Base-by-base conservation (phyloP, 371 early-diverging fungal species). In the Umbelopsis sp. region DNA sequence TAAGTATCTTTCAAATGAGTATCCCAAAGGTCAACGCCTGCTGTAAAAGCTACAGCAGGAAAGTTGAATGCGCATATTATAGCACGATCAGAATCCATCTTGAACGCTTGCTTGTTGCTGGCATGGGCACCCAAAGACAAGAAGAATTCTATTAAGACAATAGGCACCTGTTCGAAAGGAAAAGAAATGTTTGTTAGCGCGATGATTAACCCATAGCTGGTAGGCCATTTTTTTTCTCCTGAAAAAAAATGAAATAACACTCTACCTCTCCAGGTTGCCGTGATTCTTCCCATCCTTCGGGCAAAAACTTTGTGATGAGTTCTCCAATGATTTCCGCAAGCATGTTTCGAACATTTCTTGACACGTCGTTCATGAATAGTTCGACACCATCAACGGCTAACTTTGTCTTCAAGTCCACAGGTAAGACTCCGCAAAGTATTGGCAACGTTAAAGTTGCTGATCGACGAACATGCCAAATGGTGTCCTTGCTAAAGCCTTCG, bases 391-490 rank as follows among this genome's bases (percentile, higher is more conserved):
- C 75, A 9, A 80, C 79, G 0, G 76, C 79, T 32, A 69, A 72
- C 38, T 53, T 65, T 0, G 69, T 63, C 37, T 74, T 79, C 64
- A 76, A 67, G 6, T 83, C 84, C 0, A 68, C 41, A 0, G 82
- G 80, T 18, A 86, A 63, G 6, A 78, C 75, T 8, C 67, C 72
- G 45, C 81, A 76, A 25, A 86, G 69, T n/a, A 76, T 67, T 0
- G 86, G 81, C n/a, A 86, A 70, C 6, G 81, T 71, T 25, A 80
- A 72, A 18, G 80, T 78, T 57, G 81, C 82, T 11, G 84, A 75
- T n/a, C 76, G 71, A 18, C 86, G 77, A 5, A 86, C 82, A 66
- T 86, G 86, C 86, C 86, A 86, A 5, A 79, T 81, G 8, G 76
- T 74, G 63, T 86, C 83, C 29, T 76, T 72, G 25, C 76, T 74